phyloP scores from a whole-genome alignment of 495 filamentous ascomycete genomes.

The Ramalina intermedia region DNA sequence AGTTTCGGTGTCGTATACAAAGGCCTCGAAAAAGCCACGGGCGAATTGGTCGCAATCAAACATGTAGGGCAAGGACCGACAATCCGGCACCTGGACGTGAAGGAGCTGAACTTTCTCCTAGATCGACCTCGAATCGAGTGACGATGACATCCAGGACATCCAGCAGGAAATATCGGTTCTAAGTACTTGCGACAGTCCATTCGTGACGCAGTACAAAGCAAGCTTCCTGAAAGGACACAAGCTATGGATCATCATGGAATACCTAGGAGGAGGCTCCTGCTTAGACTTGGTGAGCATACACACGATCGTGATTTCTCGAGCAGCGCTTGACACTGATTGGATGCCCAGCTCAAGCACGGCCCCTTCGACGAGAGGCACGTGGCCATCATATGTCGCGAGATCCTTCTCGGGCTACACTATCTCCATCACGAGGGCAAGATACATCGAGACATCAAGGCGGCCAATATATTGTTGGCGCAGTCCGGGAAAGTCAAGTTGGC shows the following conservation, averaged over 20 bases:
- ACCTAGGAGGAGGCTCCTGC: conserved; percentile 83
- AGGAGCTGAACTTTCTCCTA: conserved; percentile 21
- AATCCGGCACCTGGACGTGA: conserved; percentile 3
- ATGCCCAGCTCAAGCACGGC: conserved; percentile 74
- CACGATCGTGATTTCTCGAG: neutral
- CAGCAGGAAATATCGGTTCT: conserved; percentile 95
- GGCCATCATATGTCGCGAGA: conserved; percentile 84
- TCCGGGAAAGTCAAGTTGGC: conserved; percentile 91
- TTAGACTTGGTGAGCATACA: conserved; percentile 57
- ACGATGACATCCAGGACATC: conserved; percentile 95
- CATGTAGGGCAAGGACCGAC: conserved; percentile 38
- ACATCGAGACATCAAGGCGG: conserved; percentile 94
- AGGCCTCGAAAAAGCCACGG: conserved; percentile 70
- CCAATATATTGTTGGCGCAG: conserved; percentile 76
- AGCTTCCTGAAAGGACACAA: conserved; percentile 90
- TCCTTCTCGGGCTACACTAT: conserved; percentile 83
- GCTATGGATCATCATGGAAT: conserved; percentile 99
- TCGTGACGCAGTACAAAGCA: conserved; percentile 90
- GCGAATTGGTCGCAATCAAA: conserved; percentile 84
- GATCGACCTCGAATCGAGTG: conserved; percentile 97
- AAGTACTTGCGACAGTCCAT: conserved; percentile 82
- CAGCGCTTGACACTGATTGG: no score
- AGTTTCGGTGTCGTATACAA: conserved; percentile 98
- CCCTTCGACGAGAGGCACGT: conserved; percentile 81
- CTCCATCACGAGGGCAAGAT: conserved; percentile 92